Conservation (phyloP, 345 rosid genomes). For the Melastoma malabathricum region DNA sequence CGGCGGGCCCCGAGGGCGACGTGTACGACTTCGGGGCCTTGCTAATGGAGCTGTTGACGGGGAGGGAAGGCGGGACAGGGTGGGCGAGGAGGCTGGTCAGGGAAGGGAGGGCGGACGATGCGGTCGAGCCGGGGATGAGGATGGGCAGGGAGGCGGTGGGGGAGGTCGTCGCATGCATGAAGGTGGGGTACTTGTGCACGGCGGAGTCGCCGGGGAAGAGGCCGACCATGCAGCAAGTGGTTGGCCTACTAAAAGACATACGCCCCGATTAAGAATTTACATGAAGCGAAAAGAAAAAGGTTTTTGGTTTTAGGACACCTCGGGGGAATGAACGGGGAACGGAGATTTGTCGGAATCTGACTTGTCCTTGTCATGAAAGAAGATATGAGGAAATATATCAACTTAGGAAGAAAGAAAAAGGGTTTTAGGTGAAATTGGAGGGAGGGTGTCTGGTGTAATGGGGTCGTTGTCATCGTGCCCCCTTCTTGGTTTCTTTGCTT, state of each 20-base stretch:
- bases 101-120: conserved; percentile 47
- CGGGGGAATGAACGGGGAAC: too few relatives aligned
- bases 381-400: too few relatives aligned
- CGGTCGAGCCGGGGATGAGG: conserved; percentile 51
- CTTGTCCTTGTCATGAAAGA: too few relatives aligned
- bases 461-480: background rate
- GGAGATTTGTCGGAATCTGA: too few relatives aligned
- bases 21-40: conserved; percentile 63
- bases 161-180: conserved; percentile 75
- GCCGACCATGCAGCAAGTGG: conserved; percentile 85
- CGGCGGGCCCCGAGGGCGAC: conserved; percentile 28
- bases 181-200: conserved; percentile 73
- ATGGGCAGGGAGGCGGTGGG: conserved; percentile 35
- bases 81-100: conserved; percentile 49
- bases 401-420: too few relatives aligned
- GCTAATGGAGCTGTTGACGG: conserved; percentile 63
- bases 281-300: too few relatives aligned
- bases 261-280: conserved; percentile 13
- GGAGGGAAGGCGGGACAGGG: conserved; percentile 43
- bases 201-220: conserved; percentile 66
- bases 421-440: too few relatives aligned
- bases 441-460: too few relatives aligned
- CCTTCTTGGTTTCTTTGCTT: background rate
- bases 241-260: conserved; percentile 76
- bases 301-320: too few relatives aligned